Evolutionary conservation across 495 filamentous ascomycete genomes (phyloP).

Genomic region (Tuber calosporum): DNA sequence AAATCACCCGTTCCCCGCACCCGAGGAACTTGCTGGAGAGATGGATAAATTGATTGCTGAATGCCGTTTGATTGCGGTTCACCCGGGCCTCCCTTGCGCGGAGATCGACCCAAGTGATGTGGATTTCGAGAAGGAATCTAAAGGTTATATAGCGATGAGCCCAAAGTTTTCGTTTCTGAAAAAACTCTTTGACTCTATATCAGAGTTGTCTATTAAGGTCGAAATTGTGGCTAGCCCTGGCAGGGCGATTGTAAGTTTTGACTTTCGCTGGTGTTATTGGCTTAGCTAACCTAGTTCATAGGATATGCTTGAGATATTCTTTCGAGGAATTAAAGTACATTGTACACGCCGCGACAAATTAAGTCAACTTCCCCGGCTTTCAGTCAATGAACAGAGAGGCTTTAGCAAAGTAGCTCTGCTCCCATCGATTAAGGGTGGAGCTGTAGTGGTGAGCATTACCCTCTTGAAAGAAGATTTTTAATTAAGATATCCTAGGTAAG

Average conservation of each 20-base stretch:
- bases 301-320: constrained; percentile 39
- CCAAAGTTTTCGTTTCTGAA: constrained; percentile 38
- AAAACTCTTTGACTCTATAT: constrained; percentile 27
- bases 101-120: constrained; percentile 12
- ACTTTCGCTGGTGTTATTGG: not conserved
- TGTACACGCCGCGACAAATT: constrained; percentile 31
- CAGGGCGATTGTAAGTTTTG: constrained; percentile 31
- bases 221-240: constrained; percentile 34
- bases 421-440: constrained; percentile 26
- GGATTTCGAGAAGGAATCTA: constrained; percentile 26
- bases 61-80: constrained; percentile 29
- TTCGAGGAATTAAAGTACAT: constrained; percentile 32
- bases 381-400: constrained; percentile 27
- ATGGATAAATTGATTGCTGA: constrained; percentile 23
- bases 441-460: constrained; percentile 27
- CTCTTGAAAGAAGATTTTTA: constrained; percentile 1
- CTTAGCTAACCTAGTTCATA: constrained; percentile 12
- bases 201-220: constrained; percentile 28
- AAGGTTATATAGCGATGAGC: constrained; percentile 35
- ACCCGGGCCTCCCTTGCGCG: constrained; percentile 26
- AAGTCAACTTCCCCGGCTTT: constrained; percentile 23
- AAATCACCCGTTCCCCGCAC: constrained; percentile 13
- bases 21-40: constrained; percentile 6
- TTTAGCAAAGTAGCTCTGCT: constrained; percentile 33
- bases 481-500: constrained; percentile 14